These are phyloP conservation scores for Lathyrus tuberosus DNA, from an alignment of 306 rosid species.

Conservation along the genomic window DNA sequence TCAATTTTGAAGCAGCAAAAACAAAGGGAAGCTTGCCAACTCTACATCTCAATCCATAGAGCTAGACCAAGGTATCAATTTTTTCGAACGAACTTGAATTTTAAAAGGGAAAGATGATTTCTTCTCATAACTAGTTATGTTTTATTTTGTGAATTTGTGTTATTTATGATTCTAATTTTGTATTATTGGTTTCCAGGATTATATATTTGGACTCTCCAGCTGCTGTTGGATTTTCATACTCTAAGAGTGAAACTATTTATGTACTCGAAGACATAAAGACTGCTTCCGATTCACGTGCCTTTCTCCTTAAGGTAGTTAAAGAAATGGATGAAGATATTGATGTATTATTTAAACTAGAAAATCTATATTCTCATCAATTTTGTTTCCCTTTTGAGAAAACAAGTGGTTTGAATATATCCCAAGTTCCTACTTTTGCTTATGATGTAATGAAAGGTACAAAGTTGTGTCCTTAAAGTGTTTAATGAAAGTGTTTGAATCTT, in stretches of 20 bases:
- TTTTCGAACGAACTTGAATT: constrained; percentile 3
- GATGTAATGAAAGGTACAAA: background rate
- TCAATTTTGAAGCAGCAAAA: constrained; percentile 73
- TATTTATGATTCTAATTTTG: constrained; percentile 36
- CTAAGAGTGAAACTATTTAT: constrained; percentile 65
- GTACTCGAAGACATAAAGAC: constrained; percentile 75
- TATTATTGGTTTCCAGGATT: constrained; percentile 77
- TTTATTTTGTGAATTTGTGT: background rate
- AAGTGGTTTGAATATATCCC: background rate
- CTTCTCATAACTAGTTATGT: constrained; percentile 8
- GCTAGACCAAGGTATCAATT: constrained; percentile 81
- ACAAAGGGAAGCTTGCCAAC: constrained; percentile 56
- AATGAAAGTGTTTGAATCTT: constrained; percentile 25
- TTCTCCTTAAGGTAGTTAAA: constrained; percentile 78
- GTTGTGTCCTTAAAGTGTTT: background rate
- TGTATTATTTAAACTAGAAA: too few species aligned
- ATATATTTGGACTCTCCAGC: constrained; percentile 96
- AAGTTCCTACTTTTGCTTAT: background rate
- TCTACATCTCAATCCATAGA: constrained; percentile 82
- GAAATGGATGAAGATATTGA: constrained; percentile 31
- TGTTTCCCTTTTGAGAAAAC: constrained; percentile 11
- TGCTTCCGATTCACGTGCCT: constrained; percentile 73
- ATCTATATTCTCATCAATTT: constrained; percentile 20
- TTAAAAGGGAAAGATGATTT: constrained; percentile 13
- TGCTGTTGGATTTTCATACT: too few species aligned